Conservation (phyloP, 768 basidiomycete species). For the Trametes cubensis region DNA sequence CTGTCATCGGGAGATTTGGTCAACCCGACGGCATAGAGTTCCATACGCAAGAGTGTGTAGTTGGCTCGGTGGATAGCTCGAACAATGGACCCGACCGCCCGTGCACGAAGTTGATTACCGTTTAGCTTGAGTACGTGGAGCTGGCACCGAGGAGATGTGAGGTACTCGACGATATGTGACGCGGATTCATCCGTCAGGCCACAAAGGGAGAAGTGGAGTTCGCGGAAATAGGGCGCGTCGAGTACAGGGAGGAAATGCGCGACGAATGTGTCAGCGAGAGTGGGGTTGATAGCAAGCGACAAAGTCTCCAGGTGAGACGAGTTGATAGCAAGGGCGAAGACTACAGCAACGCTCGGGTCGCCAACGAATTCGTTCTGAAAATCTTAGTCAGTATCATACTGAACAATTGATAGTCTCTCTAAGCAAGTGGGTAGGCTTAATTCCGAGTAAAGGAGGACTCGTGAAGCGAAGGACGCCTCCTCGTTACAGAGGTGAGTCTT, state of each 20-base stretch:
- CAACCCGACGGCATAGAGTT: constrained; percentile 49
- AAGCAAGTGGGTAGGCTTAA: neutral
- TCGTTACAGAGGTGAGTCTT: too few relatives aligned
- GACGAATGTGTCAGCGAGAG: constrained; percentile 54
- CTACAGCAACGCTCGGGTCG: constrained; percentile 37
- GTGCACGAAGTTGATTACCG: constrained; percentile 54
- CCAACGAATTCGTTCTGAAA: constrained; percentile 45
- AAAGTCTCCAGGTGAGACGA: constrained; percentile 53
- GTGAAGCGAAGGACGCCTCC: too few relatives aligned
- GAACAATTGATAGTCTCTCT: neutral
- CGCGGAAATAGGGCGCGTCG: constrained; percentile 49
- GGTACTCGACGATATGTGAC: constrained; percentile 48
- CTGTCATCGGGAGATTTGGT: constrained; percentile 32
- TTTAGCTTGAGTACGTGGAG: constrained; percentile 55
- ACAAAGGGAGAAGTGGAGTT: constrained; percentile 56
- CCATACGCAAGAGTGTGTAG: constrained; percentile 50
- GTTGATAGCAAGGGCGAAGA: constrained; percentile 56
- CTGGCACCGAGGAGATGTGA: constrained; percentile 53
- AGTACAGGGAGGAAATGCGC: constrained; percentile 53
- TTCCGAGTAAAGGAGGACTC: too few relatives aligned
- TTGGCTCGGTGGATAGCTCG: constrained; percentile 49
- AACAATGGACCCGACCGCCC: constrained; percentile 48
- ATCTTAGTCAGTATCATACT: neutral
- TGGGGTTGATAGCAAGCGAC: constrained; percentile 51
- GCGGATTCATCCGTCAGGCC: constrained; percentile 33